Conservation (phyloP, 306 rosid genomes). For the Prosopis cineraria region DNA sequence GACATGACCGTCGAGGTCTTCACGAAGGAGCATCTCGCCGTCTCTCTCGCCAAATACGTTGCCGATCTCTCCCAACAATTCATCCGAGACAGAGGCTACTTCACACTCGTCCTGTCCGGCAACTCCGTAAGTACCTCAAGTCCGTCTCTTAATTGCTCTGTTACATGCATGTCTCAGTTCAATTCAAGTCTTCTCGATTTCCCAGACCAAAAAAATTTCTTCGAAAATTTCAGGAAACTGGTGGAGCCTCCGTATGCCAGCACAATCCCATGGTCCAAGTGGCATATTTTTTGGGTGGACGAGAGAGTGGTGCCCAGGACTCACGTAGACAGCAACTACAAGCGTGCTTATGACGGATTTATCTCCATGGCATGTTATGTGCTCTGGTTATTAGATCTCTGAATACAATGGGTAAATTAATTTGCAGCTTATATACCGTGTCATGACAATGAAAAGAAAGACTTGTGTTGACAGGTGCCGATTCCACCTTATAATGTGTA, state of each 20-base stretch:
- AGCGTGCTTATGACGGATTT: constrained; percentile 63
- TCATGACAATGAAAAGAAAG: not conserved
- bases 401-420: no score
- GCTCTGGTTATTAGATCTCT: no score
- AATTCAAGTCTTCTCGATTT: not conserved
- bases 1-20: constrained; percentile 52
- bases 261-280: constrained; percentile 56
- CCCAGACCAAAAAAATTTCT: no score
- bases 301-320: constrained; percentile 70
- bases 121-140: constrained; percentile 64
- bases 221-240: constrained; percentile 49
- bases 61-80: constrained; percentile 50
- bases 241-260: constrained; percentile 49
- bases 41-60: constrained; percentile 44
- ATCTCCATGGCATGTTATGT: constrained; percentile 50
- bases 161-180: not conserved
- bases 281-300: constrained; percentile 42
- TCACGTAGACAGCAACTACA: constrained; percentile 67
- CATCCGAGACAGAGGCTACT: constrained; percentile 50
- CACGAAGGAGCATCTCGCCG: constrained; percentile 52
- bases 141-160: not conserved
- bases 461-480: constrained; percentile 37
- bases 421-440: not conserved
- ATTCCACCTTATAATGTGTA: constrained; percentile 56
- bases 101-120: constrained; percentile 64